A percentile compares a stretch with the other conserved stretches of the same genome.
Evolutionary conservation across 352 stramenopile genomes (phyloP).

Genomic region (Pythium apleroticum): DNA sequence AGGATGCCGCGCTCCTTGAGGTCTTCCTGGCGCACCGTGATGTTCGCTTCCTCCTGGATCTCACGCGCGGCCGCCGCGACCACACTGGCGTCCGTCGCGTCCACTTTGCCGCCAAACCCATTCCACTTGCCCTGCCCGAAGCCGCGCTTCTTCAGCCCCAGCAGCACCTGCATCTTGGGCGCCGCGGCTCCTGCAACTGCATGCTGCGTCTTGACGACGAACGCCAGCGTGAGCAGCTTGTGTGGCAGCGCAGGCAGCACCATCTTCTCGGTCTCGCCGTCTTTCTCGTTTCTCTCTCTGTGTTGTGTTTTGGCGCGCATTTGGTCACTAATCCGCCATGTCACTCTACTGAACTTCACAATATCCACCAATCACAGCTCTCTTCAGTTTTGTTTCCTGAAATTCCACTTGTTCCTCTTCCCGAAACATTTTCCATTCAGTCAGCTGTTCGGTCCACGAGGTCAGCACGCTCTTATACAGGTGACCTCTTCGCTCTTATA

Average conservation of each 20-base stretch:
- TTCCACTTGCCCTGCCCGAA: constrained; percentile 79
- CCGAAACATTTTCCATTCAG: background rate
- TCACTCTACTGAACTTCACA: background rate
- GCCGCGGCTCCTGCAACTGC: background rate
- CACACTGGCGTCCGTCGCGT: constrained; percentile 43
- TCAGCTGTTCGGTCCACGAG: background rate
- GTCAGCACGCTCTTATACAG: constrained; percentile 17
- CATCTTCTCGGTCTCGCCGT: constrained; percentile 12
- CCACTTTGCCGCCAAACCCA: constrained; percentile 79
- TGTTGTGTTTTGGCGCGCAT: background rate
- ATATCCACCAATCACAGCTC: background rate
- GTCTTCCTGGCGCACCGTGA: constrained; percentile 33
- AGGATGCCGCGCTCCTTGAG: constrained; percentile 29
- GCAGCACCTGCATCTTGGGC: constrained; percentile 32
- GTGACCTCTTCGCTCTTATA: constrained; percentile 14
- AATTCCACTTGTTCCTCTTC: background rate
- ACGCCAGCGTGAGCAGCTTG: constrained; percentile 32
- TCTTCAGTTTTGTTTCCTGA: background rate
- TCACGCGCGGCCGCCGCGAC: constrained; percentile 37
- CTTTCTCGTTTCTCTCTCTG: background rate
- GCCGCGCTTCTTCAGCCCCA: constrained; percentile 78
- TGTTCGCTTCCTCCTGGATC: constrained; percentile 42
- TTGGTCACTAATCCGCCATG: background rate
- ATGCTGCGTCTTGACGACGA: constrained; percentile 19
- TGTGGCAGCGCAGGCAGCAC: constrained; percentile 24